phyloP scores from a whole-genome alignment of 2,329 filamentous ascomycete genomes.

The Penicillium sp. region DNA sequence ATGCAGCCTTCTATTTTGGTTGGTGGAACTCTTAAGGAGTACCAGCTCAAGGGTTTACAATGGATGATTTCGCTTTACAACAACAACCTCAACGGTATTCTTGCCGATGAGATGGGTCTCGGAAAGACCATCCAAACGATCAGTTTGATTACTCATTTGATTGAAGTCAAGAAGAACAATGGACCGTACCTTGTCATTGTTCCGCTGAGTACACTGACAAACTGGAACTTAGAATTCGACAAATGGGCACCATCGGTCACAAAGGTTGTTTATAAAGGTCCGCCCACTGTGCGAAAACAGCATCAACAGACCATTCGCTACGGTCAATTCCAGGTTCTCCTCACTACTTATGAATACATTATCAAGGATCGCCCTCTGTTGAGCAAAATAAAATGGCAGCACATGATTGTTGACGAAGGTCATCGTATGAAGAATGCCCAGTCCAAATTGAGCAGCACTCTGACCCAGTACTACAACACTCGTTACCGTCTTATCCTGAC shows the following conservation, averaged over 20 bases:
- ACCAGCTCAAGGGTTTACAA: conserved; percentile 95
- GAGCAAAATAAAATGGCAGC: conserved; percentile 98
- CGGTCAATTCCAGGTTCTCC: conserved; percentile 89
- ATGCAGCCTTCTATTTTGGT: conserved; percentile 81
- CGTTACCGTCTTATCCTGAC: conserved; percentile 95
- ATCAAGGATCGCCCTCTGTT: conserved; percentile 96
- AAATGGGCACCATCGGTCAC: conserved; percentile 91
- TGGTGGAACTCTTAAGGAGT: conserved; percentile 91
- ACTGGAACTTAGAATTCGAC: conserved; percentile 98
- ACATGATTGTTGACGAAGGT: conserved; percentile 99
- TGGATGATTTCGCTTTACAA: conserved; percentile 99
- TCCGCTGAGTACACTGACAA: conserved; percentile 91
- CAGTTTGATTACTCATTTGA: conserved; percentile 93
- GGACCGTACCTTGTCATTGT: conserved; percentile 97
- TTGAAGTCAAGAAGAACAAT: conserved; percentile 87
- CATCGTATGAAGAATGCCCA: conserved; percentile 99
- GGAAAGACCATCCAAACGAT: conserved; percentile 99
- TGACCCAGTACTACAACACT: conserved; percentile 91
- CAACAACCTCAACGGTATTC: conserved; percentile 98
- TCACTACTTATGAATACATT: conserved; percentile 99
- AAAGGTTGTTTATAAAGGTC: conserved; percentile 95
- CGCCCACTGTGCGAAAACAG: conserved; percentile 79
- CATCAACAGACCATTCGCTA: conserved; percentile 93
- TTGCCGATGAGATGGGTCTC: conserved; percentile 99
- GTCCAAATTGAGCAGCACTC: conserved; percentile 91